Percentiles rank a stretch among this genome's conserved stretches.
phyloP scores from a whole-genome alignment of 495 filamentous ascomycete genomes.

The Neurospora sp. region DNA sequence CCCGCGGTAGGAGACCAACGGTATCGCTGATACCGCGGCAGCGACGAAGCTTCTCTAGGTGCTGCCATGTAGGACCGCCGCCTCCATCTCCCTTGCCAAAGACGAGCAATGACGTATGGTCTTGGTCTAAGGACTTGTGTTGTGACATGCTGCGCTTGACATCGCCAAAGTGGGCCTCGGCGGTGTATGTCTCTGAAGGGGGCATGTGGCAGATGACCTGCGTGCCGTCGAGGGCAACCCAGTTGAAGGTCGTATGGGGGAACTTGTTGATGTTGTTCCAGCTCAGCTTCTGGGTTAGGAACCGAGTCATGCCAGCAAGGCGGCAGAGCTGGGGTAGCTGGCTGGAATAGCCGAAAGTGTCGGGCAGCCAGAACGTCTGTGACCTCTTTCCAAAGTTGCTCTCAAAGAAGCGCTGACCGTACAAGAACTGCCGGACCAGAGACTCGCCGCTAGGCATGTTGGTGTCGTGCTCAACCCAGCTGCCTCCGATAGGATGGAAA shows the following conservation, averaged over 20 bases:
- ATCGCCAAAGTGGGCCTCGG: conserved; percentile 90
- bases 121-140: conserved; percentile 91
- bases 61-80: conserved; percentile 87
- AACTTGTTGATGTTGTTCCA: conserved; percentile 99
- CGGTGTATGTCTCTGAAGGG: conserved; percentile 88
- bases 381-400: conserved; percentile 83
- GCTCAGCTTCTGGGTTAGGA: conserved; percentile 91
- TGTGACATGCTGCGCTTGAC: conserved; percentile 82
- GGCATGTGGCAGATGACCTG: conserved; percentile 98
- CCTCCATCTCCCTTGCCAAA: conserved; percentile 97
- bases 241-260: conserved; percentile 96
- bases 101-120: conserved; percentile 75
- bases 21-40: conserved; percentile 89
- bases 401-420: conserved; percentile 90
- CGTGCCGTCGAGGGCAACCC: conserved; percentile 88
- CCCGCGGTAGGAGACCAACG: conserved; percentile 68
- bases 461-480: conserved; percentile 98
- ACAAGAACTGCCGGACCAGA: conserved; percentile 87
- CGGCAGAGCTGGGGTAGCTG: conserved; percentile 91
- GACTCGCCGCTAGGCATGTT: conserved; percentile 95
- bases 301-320: conserved; percentile 84
- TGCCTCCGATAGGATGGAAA: conserved; percentile 92
- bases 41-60: conserved; percentile 89
- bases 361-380: conserved; percentile 91
- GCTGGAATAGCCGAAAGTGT: conserved; percentile 94